Conservation (phyloP, 2,329 filamentous ascomycete genomes). For the Fusarium liriodendri region DNA sequence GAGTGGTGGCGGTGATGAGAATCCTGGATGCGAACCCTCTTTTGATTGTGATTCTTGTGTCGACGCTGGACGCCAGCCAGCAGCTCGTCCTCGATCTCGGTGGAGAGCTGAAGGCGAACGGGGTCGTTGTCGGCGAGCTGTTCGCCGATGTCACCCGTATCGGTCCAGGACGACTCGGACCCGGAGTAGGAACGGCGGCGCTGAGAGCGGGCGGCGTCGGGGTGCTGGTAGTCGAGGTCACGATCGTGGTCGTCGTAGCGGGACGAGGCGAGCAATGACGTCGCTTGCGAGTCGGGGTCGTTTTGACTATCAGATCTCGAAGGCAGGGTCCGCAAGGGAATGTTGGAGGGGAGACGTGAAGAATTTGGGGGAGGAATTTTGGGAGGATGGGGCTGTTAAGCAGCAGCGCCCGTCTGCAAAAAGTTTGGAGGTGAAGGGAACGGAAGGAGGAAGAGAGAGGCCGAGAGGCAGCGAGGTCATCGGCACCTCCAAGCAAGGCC, state of each 20-base stretch:
- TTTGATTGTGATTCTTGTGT: conserved; percentile 56
- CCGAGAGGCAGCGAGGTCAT: conserved; percentile 43
- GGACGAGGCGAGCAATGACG: conserved; percentile 48
- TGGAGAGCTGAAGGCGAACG: conserved; percentile 75
- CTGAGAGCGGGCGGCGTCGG: conserved; percentile 12
- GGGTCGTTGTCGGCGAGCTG: conserved; percentile 88
- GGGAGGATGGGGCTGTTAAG: conserved; percentile 79
- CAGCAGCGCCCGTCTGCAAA: conserved; percentile 77
- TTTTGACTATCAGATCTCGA: conserved; percentile 48
- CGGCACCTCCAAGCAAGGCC: conserved; percentile 44
- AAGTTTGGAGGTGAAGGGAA: conserved; percentile 50
- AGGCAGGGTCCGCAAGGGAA: conserved; percentile 83
- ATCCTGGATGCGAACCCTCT: conserved; percentile 77
- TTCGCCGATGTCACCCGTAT: conserved; percentile 94
- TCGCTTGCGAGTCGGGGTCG: conserved; percentile 55
- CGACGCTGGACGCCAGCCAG: conserved; percentile 63
- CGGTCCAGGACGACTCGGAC: conserved; percentile 85
- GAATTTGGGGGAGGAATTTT: conserved; percentile 84
- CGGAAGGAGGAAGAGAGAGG: conserved; percentile 40
- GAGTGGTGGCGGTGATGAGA: conserved; percentile 55
- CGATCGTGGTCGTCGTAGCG: conserved; percentile 54
- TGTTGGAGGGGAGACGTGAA: conserved; percentile 81
- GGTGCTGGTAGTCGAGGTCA: conserved; percentile 56
- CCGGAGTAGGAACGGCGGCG: conserved; percentile 50
- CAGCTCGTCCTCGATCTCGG: conserved; percentile 72